These are phyloP conservation scores for Isatis tinctoria DNA, from an alignment of 345 rosid genomes.

Conservation along the genomic window DNA sequence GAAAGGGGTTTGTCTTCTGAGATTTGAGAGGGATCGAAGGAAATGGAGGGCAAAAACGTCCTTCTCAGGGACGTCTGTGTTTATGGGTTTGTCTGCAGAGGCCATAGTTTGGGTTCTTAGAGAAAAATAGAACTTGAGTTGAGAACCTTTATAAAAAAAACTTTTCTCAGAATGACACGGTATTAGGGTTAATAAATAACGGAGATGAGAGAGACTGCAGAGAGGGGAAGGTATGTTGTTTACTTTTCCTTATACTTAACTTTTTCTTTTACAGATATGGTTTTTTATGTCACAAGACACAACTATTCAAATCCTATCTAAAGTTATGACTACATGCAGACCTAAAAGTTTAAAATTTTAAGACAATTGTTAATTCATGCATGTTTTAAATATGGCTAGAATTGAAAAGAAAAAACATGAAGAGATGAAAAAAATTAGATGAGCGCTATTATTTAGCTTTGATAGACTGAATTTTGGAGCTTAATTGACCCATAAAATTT, in stretches of 20 bases:
- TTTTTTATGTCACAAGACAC: slow-evolving; percentile 20
- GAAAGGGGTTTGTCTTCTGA: slow-evolving; percentile 20
- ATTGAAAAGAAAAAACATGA: not conserved
- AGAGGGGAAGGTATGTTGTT: not conserved
- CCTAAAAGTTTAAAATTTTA: not conserved
- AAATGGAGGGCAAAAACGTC: slow-evolving; percentile 26
- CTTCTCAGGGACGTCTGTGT: slow-evolving; percentile 29
- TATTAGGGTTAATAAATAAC: slow-evolving; percentile 30
- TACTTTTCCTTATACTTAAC: not conserved
- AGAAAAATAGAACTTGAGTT: slow-evolving; percentile 8
- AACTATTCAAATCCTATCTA: not conserved
- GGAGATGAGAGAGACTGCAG: slow-evolving; percentile 4
- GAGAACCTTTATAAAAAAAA: slow-evolving; percentile 21
- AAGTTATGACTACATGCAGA: not conserved
- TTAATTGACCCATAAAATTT: not conserved
- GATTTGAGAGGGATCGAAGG: slow-evolving; percentile 29
- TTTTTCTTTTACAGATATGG: not conserved
- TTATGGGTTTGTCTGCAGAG: slow-evolving; percentile 6
- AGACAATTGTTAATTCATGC: not conserved
- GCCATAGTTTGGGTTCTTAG: slow-evolving; percentile 29
- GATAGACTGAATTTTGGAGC: not conserved
- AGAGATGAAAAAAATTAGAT: not conserved
- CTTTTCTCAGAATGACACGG: slow-evolving; percentile 8
- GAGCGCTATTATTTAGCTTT: not conserved
- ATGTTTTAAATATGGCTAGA: not conserved